Evolutionary conservation across 306 rosid species (phyloP), one percentile per base, ranked within the genome.

Genomic region (Mucuna pruriens): DNA sequence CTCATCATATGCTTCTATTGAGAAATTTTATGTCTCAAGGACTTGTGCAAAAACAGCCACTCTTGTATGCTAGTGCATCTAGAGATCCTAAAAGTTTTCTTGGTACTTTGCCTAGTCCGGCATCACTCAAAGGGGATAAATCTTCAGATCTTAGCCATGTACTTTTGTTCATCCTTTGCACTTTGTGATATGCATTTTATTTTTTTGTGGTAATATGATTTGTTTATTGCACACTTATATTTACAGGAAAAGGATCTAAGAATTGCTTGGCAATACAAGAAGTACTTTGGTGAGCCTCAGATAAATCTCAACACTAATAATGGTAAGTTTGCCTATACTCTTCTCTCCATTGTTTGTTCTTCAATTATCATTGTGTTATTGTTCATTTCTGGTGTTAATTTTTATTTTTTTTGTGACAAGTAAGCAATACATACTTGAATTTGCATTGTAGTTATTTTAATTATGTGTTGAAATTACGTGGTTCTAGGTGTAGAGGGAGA

Each of bases 11-110:
- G 98, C 97, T 92, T 90, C 82, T 95, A 69, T 84, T 95, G 83
- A 86, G 98, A 84, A 92, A 90, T 86, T 92, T 95, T 78, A 92
- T 92, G 97, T 95, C 97, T 80, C 98, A 95, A 80, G 95, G 95
- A 66, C 90, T 95, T 17, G 85, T 92, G 57, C 97, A 88, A 74
- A 82, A 60, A 74, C 98, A 95, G n/a, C 90, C 95, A 48, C 97
- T 92, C 80, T 89, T 95, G 58, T 94, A 90, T 87, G 94, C 97
- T 36, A 92, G 97, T 82, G 92, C 97, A 4, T 88, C 94, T 48
- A 87, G 72, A 78, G 95, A 92, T 66, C 95, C 98, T 29, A 85
- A 83, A 80, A 94, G 92, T 42, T 95, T 95, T 89, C 80, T 92
- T 69, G 98, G 97, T 74, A 95, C 97, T 85, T 88, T 92, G 84